Percentiles rank a stretch among this genome's conserved stretches.
phyloP scores from a whole-genome alignment of 768 basidiomycete species.

The Phlebiopsis gigantea region DNA sequence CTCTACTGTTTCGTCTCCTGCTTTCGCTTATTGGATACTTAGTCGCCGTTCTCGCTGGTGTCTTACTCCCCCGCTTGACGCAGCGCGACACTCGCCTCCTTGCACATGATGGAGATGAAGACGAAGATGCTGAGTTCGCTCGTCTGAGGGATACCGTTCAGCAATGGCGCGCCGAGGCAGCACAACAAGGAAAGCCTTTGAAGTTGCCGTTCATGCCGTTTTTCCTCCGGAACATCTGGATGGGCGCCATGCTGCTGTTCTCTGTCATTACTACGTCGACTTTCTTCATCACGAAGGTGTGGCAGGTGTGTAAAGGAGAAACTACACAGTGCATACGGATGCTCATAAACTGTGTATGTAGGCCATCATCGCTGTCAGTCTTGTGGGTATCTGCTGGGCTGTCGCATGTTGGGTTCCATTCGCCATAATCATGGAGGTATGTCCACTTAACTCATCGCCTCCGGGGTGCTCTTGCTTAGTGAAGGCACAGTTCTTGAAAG shows the following conservation, averaged over 20 bases:
- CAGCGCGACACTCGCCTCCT: constrained; percentile 79
- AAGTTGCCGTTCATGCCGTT: constrained; percentile 86
- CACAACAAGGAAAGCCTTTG: constrained; percentile 65
- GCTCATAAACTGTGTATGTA: constrained; percentile 25
- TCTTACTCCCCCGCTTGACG: constrained; percentile 73
- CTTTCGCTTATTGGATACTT: background rate
- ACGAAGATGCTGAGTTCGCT: constrained; percentile 69
- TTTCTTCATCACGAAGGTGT: constrained; percentile 79
- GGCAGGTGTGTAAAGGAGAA: constrained; percentile 41
- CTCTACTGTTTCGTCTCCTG: background rate
- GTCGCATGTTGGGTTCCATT: constrained; percentile 98
- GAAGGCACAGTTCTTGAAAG: constrained; percentile 24
- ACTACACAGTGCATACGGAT: background rate
- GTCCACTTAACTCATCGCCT: constrained; percentile 17
- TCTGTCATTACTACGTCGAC: constrained; percentile 75
- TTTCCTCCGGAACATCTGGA: constrained; percentile 92
- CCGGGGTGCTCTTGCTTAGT: background rate
- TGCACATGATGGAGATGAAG: constrained; percentile 60
- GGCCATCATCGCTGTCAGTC: constrained; percentile 77
- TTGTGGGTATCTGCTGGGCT: constrained; percentile 94
- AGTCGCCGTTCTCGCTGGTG: constrained; percentile 87
- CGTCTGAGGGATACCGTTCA: constrained; percentile 68
- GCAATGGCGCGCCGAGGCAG: constrained; percentile 83
- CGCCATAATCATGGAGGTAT: constrained; percentile 94
- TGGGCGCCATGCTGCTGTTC: constrained; percentile 78